Evolutionary conservation across 176 grass and related monocot genomes (phyloP), one percentile per base, ranked within the genome.

Genomic region (Hordeum marinum): DNA sequence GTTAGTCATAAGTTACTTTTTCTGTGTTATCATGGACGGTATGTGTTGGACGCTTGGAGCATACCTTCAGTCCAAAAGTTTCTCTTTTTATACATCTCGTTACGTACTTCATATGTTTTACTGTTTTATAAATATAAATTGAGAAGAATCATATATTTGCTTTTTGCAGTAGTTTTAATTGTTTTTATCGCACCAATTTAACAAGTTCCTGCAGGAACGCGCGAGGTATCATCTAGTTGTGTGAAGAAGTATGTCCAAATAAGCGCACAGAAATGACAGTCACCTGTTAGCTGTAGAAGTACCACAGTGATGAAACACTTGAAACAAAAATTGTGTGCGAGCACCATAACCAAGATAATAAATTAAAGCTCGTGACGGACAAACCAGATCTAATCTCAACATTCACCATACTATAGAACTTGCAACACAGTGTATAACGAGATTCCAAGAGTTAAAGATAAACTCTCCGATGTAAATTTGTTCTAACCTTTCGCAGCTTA

Each of bases 401-500:
- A 57, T 59, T 41, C 32, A 81, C 43, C 11, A 75, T 50, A 74
- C 40, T 83, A n/a, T 20, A 78, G 31, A 72, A 78, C 41, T 83
- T 71, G 39, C 37, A 46, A 36, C 40, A 26, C 18, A 2, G 50
- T 77, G 54, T 74, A 74, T 29, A 74, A 41, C 23, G 61, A 62
- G 37, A 21, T 59, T 35, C 58, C 37, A 79, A 72, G 8, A 63
- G 3, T 64, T 68, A 32, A 32, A 3, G 15, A 63, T 63, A 25
- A 62, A 78, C 57, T 23, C 40, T 80, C 13, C 18, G 12, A 85
- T 39, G 45, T 39, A 62, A 79, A 75, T 80, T 68, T 76, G 69
- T 71, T 24, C 77, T 84, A 80, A 98, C 96, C 93, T 98, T 98
- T 34, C 91, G 89, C 66, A 98, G 83, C 91, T 94, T 98, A 89